Evolutionary conservation across 306 rosid species (phyloP), one percentile per base, ranked within the genome.

Genomic region (Alnus glutinosa): DNA sequence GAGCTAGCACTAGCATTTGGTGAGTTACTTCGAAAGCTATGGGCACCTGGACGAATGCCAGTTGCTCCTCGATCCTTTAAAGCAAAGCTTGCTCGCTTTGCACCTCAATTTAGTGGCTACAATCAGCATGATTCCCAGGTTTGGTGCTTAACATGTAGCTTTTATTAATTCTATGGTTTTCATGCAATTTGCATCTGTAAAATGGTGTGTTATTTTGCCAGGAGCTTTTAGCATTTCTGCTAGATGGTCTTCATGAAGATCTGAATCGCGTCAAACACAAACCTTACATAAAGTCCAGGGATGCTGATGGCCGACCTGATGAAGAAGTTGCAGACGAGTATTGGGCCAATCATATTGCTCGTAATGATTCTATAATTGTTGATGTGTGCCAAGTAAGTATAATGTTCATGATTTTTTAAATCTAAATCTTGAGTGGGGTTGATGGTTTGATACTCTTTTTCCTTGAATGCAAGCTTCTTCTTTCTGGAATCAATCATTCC

Each of bases 111-210:
- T 84, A 92, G 97, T 75, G 98, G 98, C 66, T 92, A 95, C 86
- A 95, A 92, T 87, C 98, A 95, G 81, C 98, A 95, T 61, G 98
- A 95, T 89, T 95, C 98, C 81, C 98, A 95, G 98, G 98, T 94
- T 91, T 74, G 81, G 62, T 75, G 50, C 70, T 54, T 83, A 69
- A 51, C 55, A n/a, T 76, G 57, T 44, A 19, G 28, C 48, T 30
- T 48, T 76, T 55, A 54, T 39, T 34, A 52, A 23, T 82, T 69
- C 39, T 4, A 37, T 63, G 37, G 59, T 55, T 46, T 74, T 68
- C 57, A 77, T 71, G 77, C 75, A 73, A 28, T 77, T 61, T 80
- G 78, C 77, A 78, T 32, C 34, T 72, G 71, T 78, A 74, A n/a
- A 82, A 79, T 75, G 75, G 71, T 70, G 74, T 66, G 75, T 68